Base-by-base conservation (phyloP, 2,329 filamentous ascomycete species). In the Orbilia blumenaviensis region DNA sequence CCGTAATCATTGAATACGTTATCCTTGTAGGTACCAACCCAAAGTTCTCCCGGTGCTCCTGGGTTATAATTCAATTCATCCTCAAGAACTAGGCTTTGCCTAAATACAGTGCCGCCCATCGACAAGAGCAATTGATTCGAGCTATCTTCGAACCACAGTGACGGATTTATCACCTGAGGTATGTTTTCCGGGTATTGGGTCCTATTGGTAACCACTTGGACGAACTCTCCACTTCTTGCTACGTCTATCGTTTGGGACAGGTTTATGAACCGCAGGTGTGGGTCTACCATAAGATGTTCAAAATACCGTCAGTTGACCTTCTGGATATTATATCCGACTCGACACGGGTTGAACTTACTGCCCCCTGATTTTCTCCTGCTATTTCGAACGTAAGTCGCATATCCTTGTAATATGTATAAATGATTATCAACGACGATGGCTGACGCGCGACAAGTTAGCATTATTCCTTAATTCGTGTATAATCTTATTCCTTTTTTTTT, bases 331-430 rank as follows among this genome's bases (percentile, higher is more conserved):
- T 16, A 25, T 44, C 9, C 41, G 12, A n/a, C n/a, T n/a, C n/a
- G n/a, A n/a, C 48, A 32, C 3, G 7, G 10, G 29, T 21, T 23
- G 27, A 23, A 56, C 50, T 56, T 38, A 56, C 50, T 56, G 3
- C 7, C 18, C 21, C 25, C 50, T 2, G 27, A 12, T 23, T 61
- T 61, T 21, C 34, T 61, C 14, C 2, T 29, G 18, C 56, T 12
- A 29, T 32, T 14, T 29, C 56, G 29, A 44, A 61, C 29, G 21
- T 61, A 44, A 3, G n/a, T 4, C 2, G 16, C 29, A 38, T 56
- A 56, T 21, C 62, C 62, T 23, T 66, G 62, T 7, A 34, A 2
- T 9, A 56, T 46, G 23, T 44, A 66, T 6, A 66, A 12, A 3
- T n/a, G 14, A n/a, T 44, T 18, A 0, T 44, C 34, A 23, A 66